These are phyloP conservation scores for Isabelozyma rhagii DNA, from an alignment of 805 yeast species.

Conservation along the genomic window DNA sequence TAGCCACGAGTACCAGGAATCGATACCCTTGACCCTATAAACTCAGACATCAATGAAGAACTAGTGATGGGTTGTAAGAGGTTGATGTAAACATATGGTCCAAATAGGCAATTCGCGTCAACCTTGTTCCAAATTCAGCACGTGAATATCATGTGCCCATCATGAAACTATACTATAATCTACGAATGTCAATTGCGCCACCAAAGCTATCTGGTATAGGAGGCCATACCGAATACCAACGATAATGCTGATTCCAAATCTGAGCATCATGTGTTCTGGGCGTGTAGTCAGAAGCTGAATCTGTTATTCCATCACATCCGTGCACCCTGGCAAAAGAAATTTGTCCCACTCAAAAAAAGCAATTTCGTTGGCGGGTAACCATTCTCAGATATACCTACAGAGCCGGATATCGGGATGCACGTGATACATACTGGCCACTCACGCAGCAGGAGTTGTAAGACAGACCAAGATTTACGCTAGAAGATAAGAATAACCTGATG, in stretches of 20 bases:
- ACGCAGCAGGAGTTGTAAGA: background rate
- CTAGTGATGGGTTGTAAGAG: background rate
- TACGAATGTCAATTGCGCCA: too few species aligned
- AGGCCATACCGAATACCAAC: too few species aligned
- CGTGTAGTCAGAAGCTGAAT: too few species aligned
- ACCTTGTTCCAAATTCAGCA: background rate
- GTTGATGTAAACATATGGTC: background rate
- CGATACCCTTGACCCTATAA: slow-evolving; percentile 32
- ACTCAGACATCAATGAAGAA: slow-evolving; percentile 20
- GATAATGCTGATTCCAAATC: too few species aligned
- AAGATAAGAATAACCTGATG: background rate
- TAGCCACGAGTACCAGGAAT: slow-evolving; percentile 67
- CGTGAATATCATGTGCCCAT: background rate
- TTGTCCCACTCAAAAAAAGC: background rate
- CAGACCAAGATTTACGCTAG: background rate
- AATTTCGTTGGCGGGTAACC: background rate
- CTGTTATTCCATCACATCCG: too few species aligned
- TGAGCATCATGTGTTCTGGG: too few species aligned
- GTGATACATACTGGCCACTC: background rate
- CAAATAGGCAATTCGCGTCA: background rate
- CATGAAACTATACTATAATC: too few species aligned
- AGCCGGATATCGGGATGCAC: background rate
- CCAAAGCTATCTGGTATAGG: too few species aligned
- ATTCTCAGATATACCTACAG: background rate
- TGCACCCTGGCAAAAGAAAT: background rate